Evolutionary conservation across 2,329 filamentous ascomycete species (phyloP).

Genomic region (Hymenoscyphus occultus): DNA sequence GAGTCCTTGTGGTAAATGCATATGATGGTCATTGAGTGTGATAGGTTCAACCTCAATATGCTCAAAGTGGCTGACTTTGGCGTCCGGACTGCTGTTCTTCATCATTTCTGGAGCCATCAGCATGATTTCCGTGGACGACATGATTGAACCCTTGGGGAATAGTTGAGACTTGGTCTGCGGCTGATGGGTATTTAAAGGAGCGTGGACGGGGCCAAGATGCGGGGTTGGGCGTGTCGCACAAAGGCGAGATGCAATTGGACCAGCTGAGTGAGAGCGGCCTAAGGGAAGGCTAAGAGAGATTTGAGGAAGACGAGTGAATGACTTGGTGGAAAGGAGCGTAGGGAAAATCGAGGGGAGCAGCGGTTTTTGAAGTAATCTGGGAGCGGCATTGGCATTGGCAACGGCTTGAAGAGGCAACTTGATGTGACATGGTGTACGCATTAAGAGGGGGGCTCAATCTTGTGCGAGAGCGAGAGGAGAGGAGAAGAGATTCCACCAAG

Average conservation of each 20-base stretch:
- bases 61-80: slow-evolving; percentile 14
- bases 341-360: not conserved
- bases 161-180: not conserved
- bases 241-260: not conserved
- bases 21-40: not conserved
- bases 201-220: not conserved
- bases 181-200: not conserved
- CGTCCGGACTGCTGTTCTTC: slow-evolving; percentile 8
- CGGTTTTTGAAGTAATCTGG: not conserved
- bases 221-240: slow-evolving; percentile 1
- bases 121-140: not conserved
- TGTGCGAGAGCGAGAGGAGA: not conserved
- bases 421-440: slow-evolving; percentile 13
- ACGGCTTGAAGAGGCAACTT: slow-evolving; percentile 1
- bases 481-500: not conserved
- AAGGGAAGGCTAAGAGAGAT: not conserved
- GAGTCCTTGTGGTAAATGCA: slow-evolving; percentile 10
- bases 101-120: not conserved
- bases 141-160: slow-evolving; percentile 2
- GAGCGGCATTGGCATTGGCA: not conserved
- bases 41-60: not conserved
- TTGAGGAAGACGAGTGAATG: not conserved
- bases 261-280: not conserved
- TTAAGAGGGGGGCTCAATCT: slow-evolving; percentile 7
- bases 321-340: not conserved